Conservation (phyloP, 2,329 filamentous ascomycete genomes). For the Penicillium sp. region DNA sequence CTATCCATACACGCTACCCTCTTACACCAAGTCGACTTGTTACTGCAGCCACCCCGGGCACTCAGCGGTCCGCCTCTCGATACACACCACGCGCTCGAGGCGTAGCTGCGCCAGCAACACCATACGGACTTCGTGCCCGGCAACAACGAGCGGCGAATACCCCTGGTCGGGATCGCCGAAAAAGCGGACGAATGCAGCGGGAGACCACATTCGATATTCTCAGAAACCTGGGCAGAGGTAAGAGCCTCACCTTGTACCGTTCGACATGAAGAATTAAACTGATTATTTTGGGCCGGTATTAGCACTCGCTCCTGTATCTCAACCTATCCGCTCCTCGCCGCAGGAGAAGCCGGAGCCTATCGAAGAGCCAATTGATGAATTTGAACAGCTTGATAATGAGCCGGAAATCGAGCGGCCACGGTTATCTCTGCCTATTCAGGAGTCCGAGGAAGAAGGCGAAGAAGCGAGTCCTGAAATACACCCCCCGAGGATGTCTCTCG, state of each 20-base stretch:
- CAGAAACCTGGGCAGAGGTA: conserved; percentile 54
- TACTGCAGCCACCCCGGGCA: conserved; percentile 33
- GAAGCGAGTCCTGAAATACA: conserved; percentile 41
- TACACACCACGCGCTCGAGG: conserved; percentile 36
- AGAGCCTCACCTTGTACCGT: not conserved
- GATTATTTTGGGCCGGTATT: not conserved
- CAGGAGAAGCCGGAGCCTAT: conserved; percentile 31
- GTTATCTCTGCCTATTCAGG: conserved; percentile 49
- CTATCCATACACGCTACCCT: conserved; percentile 32
- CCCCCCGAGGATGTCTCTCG: conserved; percentile 41
- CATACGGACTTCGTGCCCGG: conserved; percentile 55
- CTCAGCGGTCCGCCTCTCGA: conserved; percentile 35
- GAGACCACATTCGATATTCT: conserved; percentile 58
- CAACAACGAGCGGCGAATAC: conserved; percentile 56
- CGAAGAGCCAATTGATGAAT: conserved; percentile 31
- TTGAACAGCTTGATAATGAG: conserved; percentile 51
- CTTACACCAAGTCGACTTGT: conserved; percentile 39
- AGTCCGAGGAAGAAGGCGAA: conserved; percentile 46
- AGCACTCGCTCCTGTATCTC: conserved; percentile 53
- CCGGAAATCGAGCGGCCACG: conserved; percentile 45
- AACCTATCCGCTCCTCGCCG: conserved; percentile 50
- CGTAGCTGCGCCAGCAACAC: conserved; percentile 51
- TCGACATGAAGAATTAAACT: not conserved
- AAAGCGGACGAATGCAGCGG: conserved; percentile 51
- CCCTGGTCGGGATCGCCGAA: conserved; percentile 50